Conservation (phyloP, 768 basidiomycete species). For the Lactarius tabidus region DNA sequence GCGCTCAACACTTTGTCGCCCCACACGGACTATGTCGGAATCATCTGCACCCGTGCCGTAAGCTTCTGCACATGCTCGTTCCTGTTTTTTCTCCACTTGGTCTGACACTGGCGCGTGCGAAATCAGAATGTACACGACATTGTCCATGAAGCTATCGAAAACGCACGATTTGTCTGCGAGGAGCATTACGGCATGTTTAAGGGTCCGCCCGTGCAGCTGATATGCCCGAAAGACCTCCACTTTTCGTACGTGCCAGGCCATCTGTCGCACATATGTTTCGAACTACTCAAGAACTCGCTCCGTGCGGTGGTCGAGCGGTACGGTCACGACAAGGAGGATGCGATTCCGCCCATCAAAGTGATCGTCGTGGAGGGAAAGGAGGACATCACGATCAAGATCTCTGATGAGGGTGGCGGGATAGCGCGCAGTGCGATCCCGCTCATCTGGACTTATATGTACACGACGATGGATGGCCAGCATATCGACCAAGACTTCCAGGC, state of each 20-base stretch:
- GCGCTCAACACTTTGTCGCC: conserved; percentile 90
- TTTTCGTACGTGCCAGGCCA: conserved; percentile 98
- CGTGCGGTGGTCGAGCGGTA: conserved; percentile 93
- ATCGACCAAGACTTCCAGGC: conserved; percentile 77
- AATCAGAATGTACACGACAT: conserved; percentile 89
- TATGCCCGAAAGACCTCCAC: conserved; percentile 80
- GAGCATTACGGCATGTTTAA: conserved; percentile 94
- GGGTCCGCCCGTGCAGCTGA: conserved; percentile 92
- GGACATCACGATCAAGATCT: conserved; percentile 98
- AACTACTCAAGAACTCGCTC: conserved; percentile 95
- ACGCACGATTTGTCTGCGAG: conserved; percentile 91
- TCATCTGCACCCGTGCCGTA: conserved; percentile 91
- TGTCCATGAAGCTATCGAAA: conserved; percentile 97
- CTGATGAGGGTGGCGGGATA: conserved; percentile 96
- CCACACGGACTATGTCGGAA: conserved; percentile 91
- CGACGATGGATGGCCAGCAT: conserved; percentile 69
- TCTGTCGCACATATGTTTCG: conserved; percentile 94
- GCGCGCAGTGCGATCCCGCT: conserved; percentile 83
- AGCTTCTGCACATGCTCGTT: conserved; percentile 30
- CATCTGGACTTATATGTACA: conserved; percentile 99
- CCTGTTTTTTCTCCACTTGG: background rate
- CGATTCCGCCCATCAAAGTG: conserved; percentile 89
- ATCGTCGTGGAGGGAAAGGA: conserved; percentile 96
- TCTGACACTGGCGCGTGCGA: conserved; percentile 10
- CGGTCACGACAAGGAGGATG: conserved; percentile 73